A percentile compares a stretch with the other conserved stretches of the same genome.
These are phyloP conservation scores for Scorias spongiosa DNA, from an alignment of 2,329 filamentous ascomycete species.

Conservation along the genomic window DNA sequence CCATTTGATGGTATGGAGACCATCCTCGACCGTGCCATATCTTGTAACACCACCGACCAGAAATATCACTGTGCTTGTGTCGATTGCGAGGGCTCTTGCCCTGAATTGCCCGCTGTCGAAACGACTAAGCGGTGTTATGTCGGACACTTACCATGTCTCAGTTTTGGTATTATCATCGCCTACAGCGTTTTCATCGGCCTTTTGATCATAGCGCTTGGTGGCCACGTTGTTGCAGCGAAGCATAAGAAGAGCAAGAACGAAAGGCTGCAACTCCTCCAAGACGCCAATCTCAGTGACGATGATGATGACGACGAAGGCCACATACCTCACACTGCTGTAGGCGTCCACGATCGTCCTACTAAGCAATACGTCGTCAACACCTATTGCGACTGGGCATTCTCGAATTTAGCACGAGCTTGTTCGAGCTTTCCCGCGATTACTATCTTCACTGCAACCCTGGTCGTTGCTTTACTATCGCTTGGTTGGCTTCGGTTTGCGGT, in stretches of 20 bases:
- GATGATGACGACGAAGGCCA: constrained; percentile 68
- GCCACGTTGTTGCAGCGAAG: constrained; percentile 60
- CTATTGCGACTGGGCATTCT: constrained; percentile 66
- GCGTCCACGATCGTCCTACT: constrained; percentile 64
- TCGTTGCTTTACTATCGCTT: constrained; percentile 65
- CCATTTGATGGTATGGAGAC: constrained; percentile 53
- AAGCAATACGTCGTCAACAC: constrained; percentile 73
- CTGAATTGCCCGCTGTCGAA: constrained; percentile 62
- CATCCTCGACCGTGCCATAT: constrained; percentile 57
- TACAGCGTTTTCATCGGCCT: constrained; percentile 63
- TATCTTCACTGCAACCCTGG: constrained; percentile 56
- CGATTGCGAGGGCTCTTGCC: constrained; percentile 78
- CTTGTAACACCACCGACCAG: constrained; percentile 79
- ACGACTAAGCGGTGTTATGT: constrained; percentile 61
- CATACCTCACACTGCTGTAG: constrained; percentile 52
- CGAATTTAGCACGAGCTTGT: constrained; percentile 61
- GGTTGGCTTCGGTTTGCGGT: constrained; percentile 84
- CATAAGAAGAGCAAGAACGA: constrained; percentile 64
- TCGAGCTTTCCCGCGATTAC: constrained; percentile 75
- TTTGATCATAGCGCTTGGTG: constrained; percentile 50
- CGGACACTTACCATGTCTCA: constrained; percentile 78
- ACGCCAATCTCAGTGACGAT: constrained; percentile 70
- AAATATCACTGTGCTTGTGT: constrained; percentile 83
- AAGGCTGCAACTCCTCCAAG: constrained; percentile 72
- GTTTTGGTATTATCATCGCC: constrained; percentile 76